Evolutionary conservation across 352 stramenopile genomes (phyloP).

Genomic region (Phytophthora pistaciae): DNA sequence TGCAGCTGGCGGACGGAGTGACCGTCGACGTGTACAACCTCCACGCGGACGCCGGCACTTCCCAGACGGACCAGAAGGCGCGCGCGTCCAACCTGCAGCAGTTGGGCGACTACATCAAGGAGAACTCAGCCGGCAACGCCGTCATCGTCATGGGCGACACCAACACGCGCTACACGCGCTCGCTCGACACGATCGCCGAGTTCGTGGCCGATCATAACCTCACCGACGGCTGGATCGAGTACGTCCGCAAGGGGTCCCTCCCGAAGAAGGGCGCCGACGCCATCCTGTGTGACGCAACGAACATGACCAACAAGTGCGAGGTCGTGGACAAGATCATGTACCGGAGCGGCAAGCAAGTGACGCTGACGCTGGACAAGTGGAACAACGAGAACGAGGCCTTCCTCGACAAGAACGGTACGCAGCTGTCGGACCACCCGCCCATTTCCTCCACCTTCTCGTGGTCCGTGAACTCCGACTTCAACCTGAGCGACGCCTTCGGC

Average conservation of each 20-base stretch:
- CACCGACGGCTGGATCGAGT: conserved; percentile 60
- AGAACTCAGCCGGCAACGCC: conserved; percentile 54
- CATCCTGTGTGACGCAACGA: conserved; percentile 42
- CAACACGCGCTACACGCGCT: conserved; percentile 62
- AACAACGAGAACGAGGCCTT: conserved; percentile 56
- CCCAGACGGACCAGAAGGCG: conserved; percentile 39
- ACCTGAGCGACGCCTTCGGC: conserved; percentile 44
- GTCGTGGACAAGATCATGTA: conserved; percentile 75
- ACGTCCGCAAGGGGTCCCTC: conserved; percentile 40
- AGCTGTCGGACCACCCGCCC: conserved; percentile 61
- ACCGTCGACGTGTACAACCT: conserved; percentile 63
- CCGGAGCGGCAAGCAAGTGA: conserved; percentile 58
- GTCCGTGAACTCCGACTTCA: conserved; percentile 36
- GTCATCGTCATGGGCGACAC: conserved; percentile 67
- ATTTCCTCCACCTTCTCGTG: conserved; percentile 55
- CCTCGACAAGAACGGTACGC: conserved; percentile 37
- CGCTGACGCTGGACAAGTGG: conserved; percentile 50
- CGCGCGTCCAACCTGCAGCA: conserved; percentile 54
- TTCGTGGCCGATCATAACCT: conserved; percentile 37
- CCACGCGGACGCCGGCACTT: conserved; percentile 50
- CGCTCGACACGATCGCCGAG: conserved; percentile 47
- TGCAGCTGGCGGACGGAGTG: conserved; percentile 54
- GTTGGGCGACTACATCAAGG: conserved; percentile 49
- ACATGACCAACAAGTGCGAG: conserved; percentile 56
- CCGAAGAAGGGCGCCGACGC: conserved; percentile 45